Evolutionary conservation across 441 rosid genomes (phyloP).

Genomic region (Eruca vesicaria): DNA sequence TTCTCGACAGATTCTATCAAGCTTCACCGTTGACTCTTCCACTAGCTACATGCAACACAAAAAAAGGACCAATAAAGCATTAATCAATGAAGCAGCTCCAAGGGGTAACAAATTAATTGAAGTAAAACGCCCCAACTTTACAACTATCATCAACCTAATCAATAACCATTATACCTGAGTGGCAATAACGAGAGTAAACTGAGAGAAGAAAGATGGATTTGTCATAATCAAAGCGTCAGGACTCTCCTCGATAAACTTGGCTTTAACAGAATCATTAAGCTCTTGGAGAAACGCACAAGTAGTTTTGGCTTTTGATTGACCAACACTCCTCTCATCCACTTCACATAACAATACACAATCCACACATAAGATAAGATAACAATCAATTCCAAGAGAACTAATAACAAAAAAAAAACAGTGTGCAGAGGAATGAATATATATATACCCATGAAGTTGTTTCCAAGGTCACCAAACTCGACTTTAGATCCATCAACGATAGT

Average conservation of each 20-base stretch:
- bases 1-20: constrained; percentile 78
- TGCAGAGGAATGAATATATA: too few species aligned
- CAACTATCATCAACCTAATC: too few species aligned
- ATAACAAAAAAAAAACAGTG: too few species aligned
- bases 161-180: too few species aligned
- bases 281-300: constrained; percentile 91
- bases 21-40: constrained; percentile 80
- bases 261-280: constrained; percentile 89
- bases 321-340: constrained; percentile 81
- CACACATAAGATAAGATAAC: not conserved
- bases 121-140: too few species aligned
- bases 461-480: constrained; percentile 80
- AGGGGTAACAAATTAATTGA: too few species aligned
- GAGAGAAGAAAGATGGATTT: constrained; percentile 76
- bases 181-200: constrained; percentile 82
- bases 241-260: constrained; percentile 84
- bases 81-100: not conserved
- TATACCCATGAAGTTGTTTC: constrained; percentile 89
- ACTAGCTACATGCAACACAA: constrained; percentile 55
- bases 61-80: not conserved
- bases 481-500: constrained; percentile 86
- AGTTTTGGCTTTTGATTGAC: constrained; percentile 79
- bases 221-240: constrained; percentile 60
- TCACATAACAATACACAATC: constrained; percentile 23
- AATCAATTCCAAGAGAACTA: not conserved